Conservation (phyloP, 2,329 filamentous ascomycete genomes). For the Cercospora citrullina region DNA sequence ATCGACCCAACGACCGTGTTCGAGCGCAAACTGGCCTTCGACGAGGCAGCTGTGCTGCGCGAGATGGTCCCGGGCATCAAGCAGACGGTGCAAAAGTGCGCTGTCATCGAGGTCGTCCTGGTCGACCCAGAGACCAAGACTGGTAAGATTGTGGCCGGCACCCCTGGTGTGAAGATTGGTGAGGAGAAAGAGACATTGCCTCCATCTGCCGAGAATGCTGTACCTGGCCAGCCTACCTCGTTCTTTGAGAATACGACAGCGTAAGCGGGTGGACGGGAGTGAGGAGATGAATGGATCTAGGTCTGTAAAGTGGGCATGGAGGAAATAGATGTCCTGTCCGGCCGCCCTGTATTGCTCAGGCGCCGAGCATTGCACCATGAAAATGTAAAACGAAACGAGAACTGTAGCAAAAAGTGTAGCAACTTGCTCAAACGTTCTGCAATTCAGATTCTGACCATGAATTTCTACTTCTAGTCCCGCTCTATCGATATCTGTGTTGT, state of each 20-base stretch:
- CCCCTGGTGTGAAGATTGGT: constrained; percentile 53
- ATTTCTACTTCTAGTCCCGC: neutral
- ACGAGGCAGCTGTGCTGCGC: constrained; percentile 72
- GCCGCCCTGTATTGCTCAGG: neutral
- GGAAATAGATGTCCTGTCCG: neutral
- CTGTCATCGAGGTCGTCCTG: constrained; percentile 68
- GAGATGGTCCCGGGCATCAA: constrained; percentile 80
- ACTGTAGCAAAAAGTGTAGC: neutral
- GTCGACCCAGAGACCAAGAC: constrained; percentile 70
- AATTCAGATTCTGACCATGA: neutral
- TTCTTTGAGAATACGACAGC: constrained; percentile 70
- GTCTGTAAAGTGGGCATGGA: neutral
- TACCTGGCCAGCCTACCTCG: constrained; percentile 81
- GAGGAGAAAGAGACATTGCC: constrained; percentile 61
- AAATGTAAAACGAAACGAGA: neutral
- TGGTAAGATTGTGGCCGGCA: constrained; percentile 57
- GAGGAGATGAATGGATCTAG: neutral
- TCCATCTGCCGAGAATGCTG: constrained; percentile 67
- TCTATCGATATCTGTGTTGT: neutral
- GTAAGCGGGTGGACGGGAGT: neutral
- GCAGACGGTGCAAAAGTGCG: constrained; percentile 69
- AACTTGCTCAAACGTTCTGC: neutral
- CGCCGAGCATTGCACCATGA: neutral
- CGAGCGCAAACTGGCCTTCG: constrained; percentile 80
- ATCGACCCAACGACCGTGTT: constrained; percentile 70